A percentile compares a stretch with the other conserved stretches of the same genome.
phyloP scores from a whole-genome alignment of 208 protist genomes.

The Leishmania arabica region DNA sequence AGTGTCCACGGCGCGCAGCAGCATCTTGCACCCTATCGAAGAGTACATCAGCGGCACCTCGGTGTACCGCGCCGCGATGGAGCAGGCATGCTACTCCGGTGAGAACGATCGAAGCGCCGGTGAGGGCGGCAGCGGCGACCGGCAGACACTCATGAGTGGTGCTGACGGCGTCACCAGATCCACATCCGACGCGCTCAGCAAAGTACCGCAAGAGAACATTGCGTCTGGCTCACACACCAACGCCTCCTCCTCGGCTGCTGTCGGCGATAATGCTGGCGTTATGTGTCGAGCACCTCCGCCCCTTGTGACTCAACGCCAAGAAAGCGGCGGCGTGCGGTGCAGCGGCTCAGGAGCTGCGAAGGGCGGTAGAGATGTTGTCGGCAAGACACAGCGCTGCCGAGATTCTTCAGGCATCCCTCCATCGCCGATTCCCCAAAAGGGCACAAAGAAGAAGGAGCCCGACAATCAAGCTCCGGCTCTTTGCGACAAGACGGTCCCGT shows the following conservation, averaged over 20 bases:
- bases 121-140: background rate
- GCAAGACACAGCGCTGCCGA: background rate
- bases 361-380: background rate
- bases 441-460: background rate
- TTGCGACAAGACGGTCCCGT: background rate
- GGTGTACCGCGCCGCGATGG: constrained; percentile 33
- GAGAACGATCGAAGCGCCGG: too few species aligned
- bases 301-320: background rate
- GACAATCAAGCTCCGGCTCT: background rate
- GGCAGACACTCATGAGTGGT: background rate
- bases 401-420: background rate
- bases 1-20: background rate
- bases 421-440: background rate
- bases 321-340: background rate
- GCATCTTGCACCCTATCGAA: constrained; percentile 34
- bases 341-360: background rate
- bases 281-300: background rate
- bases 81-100: too few species aligned
- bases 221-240: background rate
- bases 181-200: background rate
- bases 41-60: constrained; percentile 72
- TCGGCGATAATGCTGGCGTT: background rate
- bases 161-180: too few species aligned
- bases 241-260: background rate
- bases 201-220: background rate